Evolutionary conservation across 208 protist species (phyloP).

Genomic region (Phytomonas francai): DNA sequence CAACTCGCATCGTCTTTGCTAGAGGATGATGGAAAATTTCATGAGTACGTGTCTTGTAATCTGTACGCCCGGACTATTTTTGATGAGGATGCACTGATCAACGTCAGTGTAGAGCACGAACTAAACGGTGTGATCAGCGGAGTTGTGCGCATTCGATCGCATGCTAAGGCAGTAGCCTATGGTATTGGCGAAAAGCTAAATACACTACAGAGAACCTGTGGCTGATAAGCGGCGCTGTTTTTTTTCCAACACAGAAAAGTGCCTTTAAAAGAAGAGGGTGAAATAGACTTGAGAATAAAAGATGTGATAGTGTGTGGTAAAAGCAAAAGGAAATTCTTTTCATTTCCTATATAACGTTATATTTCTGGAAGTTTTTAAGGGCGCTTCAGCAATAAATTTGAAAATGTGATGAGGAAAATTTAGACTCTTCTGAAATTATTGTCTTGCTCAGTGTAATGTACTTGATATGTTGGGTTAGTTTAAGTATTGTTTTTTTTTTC

Average conservation of each 20-base stretch:
- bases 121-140: slow-evolving; percentile 86
- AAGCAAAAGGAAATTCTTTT: slow-evolving; percentile 6
- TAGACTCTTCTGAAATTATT: neutral
- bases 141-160: slow-evolving; percentile 94
- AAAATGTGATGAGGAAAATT: slow-evolving; percentile 5
- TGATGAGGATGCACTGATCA: slow-evolving; percentile 96
- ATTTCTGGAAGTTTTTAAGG: neutral
- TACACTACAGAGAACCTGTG: slow-evolving; percentile 22
- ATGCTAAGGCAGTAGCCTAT: slow-evolving; percentile 97
- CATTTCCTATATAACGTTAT: slow-evolving; percentile 8
- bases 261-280: neutral
- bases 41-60: slow-evolving; percentile 95
- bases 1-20: neutral
- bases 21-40: neutral
- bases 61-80: slow-evolving; percentile 96
- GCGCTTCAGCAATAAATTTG: neutral
- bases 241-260: slow-evolving; percentile 8
- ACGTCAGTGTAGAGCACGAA: slow-evolving; percentile 86
- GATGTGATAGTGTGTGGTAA: neutral
- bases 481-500: neutral
- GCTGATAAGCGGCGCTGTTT: neutral
- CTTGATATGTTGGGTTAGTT: neutral
- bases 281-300: neutral
- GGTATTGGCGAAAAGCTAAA: slow-evolving; percentile 96
- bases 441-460: neutral